Evolutionary conservation across 2,329 filamentous ascomycete species (phyloP).

Genomic region (Calycina marina): DNA sequence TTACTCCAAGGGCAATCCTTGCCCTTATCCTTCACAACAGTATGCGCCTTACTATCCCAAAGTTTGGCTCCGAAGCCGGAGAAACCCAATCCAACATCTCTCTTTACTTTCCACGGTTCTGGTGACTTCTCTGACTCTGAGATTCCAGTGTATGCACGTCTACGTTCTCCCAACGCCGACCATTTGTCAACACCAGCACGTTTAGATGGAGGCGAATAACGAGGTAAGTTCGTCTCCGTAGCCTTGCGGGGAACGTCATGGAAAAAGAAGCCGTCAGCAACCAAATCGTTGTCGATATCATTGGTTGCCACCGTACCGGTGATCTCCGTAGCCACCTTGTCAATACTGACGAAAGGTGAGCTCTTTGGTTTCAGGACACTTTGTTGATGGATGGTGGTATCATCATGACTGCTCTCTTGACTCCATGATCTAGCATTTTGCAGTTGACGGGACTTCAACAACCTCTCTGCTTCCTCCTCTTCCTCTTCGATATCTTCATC

Average conservation of each 20-base stretch:
- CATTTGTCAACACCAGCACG: constrained; percentile 64
- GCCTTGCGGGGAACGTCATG: constrained; percentile 39
- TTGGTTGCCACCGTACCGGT: constrained; percentile 26
- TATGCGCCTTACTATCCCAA: constrained; percentile 20
- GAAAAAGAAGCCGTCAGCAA: constrained; percentile 59
- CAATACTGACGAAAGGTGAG: constrained; percentile 34
- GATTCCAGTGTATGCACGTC: constrained; percentile 48
- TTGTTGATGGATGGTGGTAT: constrained; percentile 32
- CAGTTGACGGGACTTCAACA: constrained; percentile 40
- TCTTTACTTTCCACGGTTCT: constrained; percentile 30
- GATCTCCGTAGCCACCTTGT: constrained; percentile 24
- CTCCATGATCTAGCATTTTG: constrained; percentile 68
- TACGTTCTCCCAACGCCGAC: constrained; percentile 72
- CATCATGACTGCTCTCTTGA: constrained; percentile 36
- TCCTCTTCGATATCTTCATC: constrained; percentile 78
- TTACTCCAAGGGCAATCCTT: constrained; percentile 35
- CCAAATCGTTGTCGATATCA: constrained; percentile 48
- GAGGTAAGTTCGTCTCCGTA: constrained; percentile 19
- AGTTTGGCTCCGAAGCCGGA: constrained; percentile 28
- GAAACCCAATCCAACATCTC: constrained; percentile 31
- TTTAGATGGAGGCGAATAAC: constrained; percentile 55
- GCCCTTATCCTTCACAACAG: constrained; percentile 23
- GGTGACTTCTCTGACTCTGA: constrained; percentile 36
- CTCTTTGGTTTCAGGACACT: constrained; percentile 38
- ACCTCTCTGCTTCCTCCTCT: constrained; percentile 48